Base-by-base conservation (phyloP, 2,329 filamentous ascomycete genomes). In the Juglanconis sp. region DNA sequence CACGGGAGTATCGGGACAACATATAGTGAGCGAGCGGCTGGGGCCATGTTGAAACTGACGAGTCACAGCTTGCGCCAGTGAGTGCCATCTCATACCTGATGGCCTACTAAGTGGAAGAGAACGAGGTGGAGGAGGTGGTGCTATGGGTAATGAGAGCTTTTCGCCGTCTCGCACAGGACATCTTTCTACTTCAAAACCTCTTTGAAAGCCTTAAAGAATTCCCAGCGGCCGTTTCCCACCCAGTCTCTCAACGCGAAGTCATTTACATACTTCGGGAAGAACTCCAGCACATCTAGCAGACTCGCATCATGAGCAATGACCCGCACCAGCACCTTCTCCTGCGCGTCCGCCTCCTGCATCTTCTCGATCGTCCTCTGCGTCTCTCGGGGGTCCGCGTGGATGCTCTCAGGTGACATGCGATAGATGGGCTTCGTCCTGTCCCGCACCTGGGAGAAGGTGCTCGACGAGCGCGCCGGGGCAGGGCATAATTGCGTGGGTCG, bases 171-270 rank as follows among this genome's bases (percentile, higher is more conserved):
- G 17, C 17, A 24, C 17, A 24, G 17, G 17, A 24, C 17, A 24
- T 24, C 17, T 24, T 24, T 24, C 34, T 34, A 54, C 13, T 46
- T 15, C 40, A 54, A 47, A 34, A 40, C 52, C 30, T 46, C 40
- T 40, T 46, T 54, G n/a, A 82, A 82, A 61, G 83, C 81, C 38
- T 70, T 73, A 64, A 85, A 68, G 66, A 84, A 85, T 60, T 72
- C 65, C 76, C 81, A 85, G 40, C 75, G 69, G 1, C 69, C 69
- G 64, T 79, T 76, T 50, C 72, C 66, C 17, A 70, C 74, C 76
- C 77, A 79, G 0, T 74, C 77, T 64, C 80, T 78, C 60, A 71
- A 63, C 61, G 70, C 68, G 69, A 79, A 84, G 4, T 71, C 73
- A 64, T 83, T 79, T 13, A 76, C 74, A 15, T 65, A 71, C 52